Percentiles rank a stretch among this genome's conserved stretches.
Evolutionary conservation across 176 grass and related monocot species (phyloP).

Genomic region (Triticum turgidum): DNA sequence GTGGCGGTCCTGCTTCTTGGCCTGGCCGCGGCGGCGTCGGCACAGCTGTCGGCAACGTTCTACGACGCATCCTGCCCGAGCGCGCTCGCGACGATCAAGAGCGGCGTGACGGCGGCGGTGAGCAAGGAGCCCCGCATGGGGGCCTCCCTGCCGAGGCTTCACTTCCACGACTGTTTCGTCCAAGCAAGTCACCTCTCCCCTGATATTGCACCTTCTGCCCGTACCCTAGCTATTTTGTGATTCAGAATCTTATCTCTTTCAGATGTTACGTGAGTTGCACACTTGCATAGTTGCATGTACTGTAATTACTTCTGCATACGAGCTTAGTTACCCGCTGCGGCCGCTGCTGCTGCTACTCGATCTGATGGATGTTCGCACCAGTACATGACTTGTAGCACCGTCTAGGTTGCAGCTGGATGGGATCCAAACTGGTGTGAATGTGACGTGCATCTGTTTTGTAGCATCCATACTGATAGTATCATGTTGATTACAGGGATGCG

Average conservation of each 20-base stretch:
- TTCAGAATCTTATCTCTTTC: background rate
- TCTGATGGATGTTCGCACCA: background rate
- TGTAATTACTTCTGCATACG: background rate
- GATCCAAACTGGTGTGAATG: background rate
- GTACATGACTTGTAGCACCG: too few relatives aligned
- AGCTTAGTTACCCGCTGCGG: background rate
- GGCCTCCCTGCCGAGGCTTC: slow-evolving; percentile 69
- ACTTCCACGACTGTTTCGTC: slow-evolving; percentile 94
- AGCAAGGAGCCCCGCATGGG: slow-evolving; percentile 53
- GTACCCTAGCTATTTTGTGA: background rate
- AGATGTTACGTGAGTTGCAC: too few relatives aligned
- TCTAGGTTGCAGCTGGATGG: background rate
- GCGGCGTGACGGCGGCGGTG: slow-evolving; percentile 52
- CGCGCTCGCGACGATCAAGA: slow-evolving; percentile 54
- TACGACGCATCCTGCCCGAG: slow-evolving; percentile 66
- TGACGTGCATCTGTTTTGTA: background rate
- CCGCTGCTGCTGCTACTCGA: background rate
- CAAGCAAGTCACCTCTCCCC: slow-evolving; percentile 43
- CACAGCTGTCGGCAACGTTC: slow-evolving; percentile 75
- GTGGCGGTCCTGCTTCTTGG: slow-evolving; percentile 26
- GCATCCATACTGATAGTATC: background rate
- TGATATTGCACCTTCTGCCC: background rate
- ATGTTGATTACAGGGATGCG: slow-evolving; percentile 52
- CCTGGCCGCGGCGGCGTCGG: slow-evolving; percentile 36
- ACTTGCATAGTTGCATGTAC: too few relatives aligned